Base-by-base conservation (phyloP, 1,139 yeast genomes). In the Nakaseomyces uthaithaninus region DNA sequence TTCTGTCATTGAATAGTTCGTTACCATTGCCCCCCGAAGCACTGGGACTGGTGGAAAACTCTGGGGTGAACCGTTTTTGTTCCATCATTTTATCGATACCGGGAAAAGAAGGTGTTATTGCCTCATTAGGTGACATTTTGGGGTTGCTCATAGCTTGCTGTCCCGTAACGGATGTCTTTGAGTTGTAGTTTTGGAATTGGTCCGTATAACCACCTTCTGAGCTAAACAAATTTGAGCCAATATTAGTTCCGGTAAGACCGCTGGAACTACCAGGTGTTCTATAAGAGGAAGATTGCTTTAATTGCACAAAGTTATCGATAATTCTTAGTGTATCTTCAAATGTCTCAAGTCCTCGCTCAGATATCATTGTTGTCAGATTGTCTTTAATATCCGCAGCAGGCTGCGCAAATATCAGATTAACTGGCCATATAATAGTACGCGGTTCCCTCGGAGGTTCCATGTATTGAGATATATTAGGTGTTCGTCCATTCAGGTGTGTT, bases 351-450 rank as follows among this genome's bases (percentile, higher is more conserved):
- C 48, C 18, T 3, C 23, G n/a, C 9, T 19, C 11, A 14, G 33
- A 24, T 5, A 15, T 30, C 24, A 33, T 33, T 14, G 20, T 38
- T 9, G 43, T 28, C 16, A 40, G 14, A 16, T 37, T 17, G 20
- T 28, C 39, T 23, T 35, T 40, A 2, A 33, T 27, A 23, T 46
- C 42, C 11, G 44, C 28, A 12, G 57, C 48, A 2, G 49, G 64
- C 51, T 82, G 91, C 7, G 75, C 62, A 41, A 75, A 66, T 50
- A 89, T 79, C 18, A 81, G 62, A 39, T 71, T 72, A 58, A 80
- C 64, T 0, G 93, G 93, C 93, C 93, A 82, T 38, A 76, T 60
- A 2, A 82, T 72, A 43, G 67, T 75, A 52, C 79, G 77, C 26
- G 67, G 68, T 51, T 77, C 77, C 10, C 69, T 71, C 1, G 71